These are phyloP conservation scores for Lentithecium fluviatile DNA, from an alignment of 495 filamentous ascomycete genomes.

Conservation along the genomic window DNA sequence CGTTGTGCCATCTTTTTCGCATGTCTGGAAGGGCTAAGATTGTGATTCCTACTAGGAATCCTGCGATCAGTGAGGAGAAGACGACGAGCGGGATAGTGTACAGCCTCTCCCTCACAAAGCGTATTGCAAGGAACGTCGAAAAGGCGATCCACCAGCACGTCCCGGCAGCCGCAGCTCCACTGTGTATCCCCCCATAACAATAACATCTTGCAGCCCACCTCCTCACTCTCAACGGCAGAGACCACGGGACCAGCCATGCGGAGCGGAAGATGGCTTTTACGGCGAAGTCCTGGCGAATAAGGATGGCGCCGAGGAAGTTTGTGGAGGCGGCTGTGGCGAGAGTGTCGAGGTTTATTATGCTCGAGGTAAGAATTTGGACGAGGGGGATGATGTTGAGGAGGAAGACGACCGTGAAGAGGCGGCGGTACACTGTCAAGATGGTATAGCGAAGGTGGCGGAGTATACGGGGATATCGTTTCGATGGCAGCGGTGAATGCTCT, in stretches of 20 bases:
- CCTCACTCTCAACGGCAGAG: constrained; percentile 25
- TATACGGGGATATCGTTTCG: constrained; percentile 12
- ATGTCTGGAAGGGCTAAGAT: constrained; percentile 49
- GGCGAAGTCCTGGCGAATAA: constrained; percentile 32
- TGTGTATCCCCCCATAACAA: constrained; percentile 34
- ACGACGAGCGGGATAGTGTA: constrained; percentile 8
- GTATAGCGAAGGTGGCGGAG: constrained; percentile 13
- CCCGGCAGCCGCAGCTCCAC: constrained; percentile 28
- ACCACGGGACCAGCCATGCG: constrained; percentile 26
- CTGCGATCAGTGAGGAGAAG: constrained; percentile 9
- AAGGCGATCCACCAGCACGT: constrained; percentile 33
- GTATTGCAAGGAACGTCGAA: constrained; percentile 5
- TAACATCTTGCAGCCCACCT: constrained; percentile 27
- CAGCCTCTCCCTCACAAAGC: neutral
- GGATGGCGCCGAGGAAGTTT: constrained; percentile 29
- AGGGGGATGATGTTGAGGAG: constrained; percentile 22
- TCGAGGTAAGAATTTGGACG: neutral
- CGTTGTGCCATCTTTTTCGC: constrained; percentile 52
- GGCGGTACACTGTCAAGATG: constrained; percentile 22
- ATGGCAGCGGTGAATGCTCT: constrained; percentile 3
- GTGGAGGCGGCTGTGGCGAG: constrained; percentile 26
- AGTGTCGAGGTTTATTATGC: neutral
- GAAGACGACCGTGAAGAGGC: constrained; percentile 29
- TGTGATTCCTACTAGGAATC: constrained; percentile 37
- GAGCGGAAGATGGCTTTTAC: constrained; percentile 29